Evolutionary conservation across 257 asterid genomes (phyloP).

Genomic region (Orobanche coerulescens): DNA sequence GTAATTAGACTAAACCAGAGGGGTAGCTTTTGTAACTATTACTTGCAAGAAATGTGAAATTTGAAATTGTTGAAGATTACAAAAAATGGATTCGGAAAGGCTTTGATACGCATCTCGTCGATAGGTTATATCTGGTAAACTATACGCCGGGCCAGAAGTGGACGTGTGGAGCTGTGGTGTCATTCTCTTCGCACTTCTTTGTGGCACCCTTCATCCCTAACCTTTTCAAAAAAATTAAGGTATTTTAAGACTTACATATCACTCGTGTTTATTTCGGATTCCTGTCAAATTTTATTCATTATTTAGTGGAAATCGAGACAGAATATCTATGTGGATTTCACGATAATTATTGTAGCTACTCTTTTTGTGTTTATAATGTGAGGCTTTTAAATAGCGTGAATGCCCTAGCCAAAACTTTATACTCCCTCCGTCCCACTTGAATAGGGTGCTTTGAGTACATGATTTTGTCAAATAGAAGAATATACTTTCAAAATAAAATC

Average conservation of each 20-base stretch:
- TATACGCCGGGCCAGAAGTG: constrained; percentile 98
- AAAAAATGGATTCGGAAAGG: constrained; percentile 1
- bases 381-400: background rate
- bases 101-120: constrained; percentile 15
- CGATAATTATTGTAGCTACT: background rate
- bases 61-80: background rate
- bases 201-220: constrained; percentile 97
- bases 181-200: constrained; percentile 93
- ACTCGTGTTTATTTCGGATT: background rate
- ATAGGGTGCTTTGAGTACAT: too few relatives aligned
- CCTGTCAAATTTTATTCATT: background rate
- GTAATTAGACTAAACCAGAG: background rate
- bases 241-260: constrained; percentile 19
- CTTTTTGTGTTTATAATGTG: background rate
- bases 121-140: constrained; percentile 92
- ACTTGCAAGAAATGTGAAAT: background rate
- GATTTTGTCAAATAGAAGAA: too few relatives aligned
- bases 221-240: constrained; percentile 97
- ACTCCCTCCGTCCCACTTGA: too few relatives aligned
- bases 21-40: background rate
- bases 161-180: constrained; percentile 99
- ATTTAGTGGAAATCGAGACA: background rate
- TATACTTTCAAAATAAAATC: too few relatives aligned
- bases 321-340: background rate
- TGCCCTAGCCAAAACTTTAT: constrained; percentile 7